phyloP scores from a whole-genome alignment of 2,329 filamentous ascomycete species.

The Dactylellina drechsleri region DNA sequence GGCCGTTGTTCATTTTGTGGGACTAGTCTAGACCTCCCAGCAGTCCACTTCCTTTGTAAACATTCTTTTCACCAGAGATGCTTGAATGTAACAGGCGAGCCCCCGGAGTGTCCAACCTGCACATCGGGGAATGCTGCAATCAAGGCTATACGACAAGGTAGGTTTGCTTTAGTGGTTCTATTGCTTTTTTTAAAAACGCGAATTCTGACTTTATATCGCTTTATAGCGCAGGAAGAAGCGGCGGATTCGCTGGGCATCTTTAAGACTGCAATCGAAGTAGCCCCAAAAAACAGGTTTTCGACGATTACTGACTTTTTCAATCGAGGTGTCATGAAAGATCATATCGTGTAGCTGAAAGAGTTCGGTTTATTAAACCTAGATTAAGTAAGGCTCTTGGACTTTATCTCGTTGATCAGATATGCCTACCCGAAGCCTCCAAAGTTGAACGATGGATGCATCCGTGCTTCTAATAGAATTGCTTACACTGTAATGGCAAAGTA shows the following conservation, averaged over 20 bases:
- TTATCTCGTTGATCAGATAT: too few species aligned
- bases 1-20: constrained; percentile 87
- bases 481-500: too few species aligned
- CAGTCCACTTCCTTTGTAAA: constrained; percentile 95
- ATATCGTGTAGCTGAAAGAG: constrained; percentile 6
- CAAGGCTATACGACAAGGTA: constrained; percentile 76
- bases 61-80: constrained; percentile 96
- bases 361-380: neutral
- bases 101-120: constrained; percentile 86
- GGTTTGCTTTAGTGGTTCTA: neutral
- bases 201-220: constrained; percentile 4
- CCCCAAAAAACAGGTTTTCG: constrained; percentile 80
- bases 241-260: constrained; percentile 91
- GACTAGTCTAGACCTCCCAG: constrained; percentile 81
- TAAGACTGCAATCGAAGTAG: constrained; percentile 78
- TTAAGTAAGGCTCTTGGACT: too few species aligned
- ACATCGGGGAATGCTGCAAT: constrained; percentile 86
- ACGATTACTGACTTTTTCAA: constrained; percentile 96
- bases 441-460: too few species aligned
- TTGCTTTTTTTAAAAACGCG: neutral
- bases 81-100: constrained; percentile 72
- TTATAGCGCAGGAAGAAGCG: constrained; percentile 79
- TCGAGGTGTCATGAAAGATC: constrained; percentile 78
- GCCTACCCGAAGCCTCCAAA: too few species aligned
- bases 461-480: too few species aligned